Conservation (phyloP, 305 asterid species). For the Fraxinus xanthoxyloides region DNA sequence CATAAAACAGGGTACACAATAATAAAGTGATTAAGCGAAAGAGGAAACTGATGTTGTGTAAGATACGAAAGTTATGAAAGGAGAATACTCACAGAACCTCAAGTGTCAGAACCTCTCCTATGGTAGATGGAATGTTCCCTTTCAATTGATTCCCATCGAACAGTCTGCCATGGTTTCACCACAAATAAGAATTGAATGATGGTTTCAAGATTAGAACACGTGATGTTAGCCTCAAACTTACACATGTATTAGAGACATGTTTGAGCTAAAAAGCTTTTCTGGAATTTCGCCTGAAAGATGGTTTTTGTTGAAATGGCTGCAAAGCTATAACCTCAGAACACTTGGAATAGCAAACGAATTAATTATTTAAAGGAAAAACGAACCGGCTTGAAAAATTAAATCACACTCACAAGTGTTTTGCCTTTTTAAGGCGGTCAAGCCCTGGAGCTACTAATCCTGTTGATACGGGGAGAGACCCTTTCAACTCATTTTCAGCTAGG, state of each 20-base stretch:
- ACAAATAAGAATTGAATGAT: neutral
- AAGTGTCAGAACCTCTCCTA: conserved; percentile 68
- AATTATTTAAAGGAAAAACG: neutral
- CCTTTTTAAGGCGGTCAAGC: conserved; percentile 75
- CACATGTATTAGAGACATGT: conserved; percentile 80
- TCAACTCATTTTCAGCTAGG: conserved; percentile 79
- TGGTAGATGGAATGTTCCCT: conserved; percentile 67
- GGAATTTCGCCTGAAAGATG: conserved; percentile 76
- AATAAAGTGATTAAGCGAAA: neutral
- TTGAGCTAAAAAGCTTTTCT: conserved; percentile 57
- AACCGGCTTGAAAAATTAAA: neutral
- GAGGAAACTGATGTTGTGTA: conserved; percentile 1
- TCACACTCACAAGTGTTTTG: conserved; percentile 82
- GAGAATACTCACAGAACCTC: conserved; percentile 87
- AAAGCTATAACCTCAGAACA: conserved; percentile 25
- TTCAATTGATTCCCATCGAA: conserved; percentile 71
- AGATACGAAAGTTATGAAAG: conserved; percentile 7
- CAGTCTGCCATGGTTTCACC: conserved; percentile 37
- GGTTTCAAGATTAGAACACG: neutral
- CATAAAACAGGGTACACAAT: neutral
- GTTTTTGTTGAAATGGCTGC: conserved; percentile 94
- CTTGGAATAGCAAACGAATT: neutral
- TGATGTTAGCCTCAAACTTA: conserved; percentile 36
- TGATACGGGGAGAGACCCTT: conserved; percentile 77
- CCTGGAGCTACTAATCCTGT: conserved; percentile 49